Base-by-base conservation (phyloP, 257 asterid species). In the Misopates orontium region DNA sequence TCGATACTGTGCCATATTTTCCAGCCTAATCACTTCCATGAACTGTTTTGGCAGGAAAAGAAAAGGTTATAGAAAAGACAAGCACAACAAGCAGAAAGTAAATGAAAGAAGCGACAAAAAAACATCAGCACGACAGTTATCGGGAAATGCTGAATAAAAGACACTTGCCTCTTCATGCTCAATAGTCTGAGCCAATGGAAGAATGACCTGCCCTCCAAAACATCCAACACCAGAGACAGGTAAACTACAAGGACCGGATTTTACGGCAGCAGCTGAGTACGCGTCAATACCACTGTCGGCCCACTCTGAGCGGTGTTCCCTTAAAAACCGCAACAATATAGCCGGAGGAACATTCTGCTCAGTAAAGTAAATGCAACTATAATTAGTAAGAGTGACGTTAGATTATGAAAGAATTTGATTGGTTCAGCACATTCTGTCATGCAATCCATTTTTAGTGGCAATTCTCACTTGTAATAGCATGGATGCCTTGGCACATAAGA, bases 241-340 rank as follows among this genome's bases (percentile, higher is more conserved):
- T 67, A 94, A 50, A 62, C 76, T 81, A 69, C 93, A 86, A 19
- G 98, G 96, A 61, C 87, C 84, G 24, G 95, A 82, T 77, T 88
- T 90, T 60, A 88, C 87, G 49, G 99, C 94, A 80, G 91, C 86
- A 55, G 95, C 87, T 4, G 96, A 90, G 68, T 90, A 90, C 18
- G 99, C 94, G 68, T 93, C 99, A 50, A 90, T 83, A 16, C 94
- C 91, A 72, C 86, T 86, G 76, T 90, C 97, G 25, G 99, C 96
- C 99, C 98, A 94, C 71, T 94, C 99, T 15, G 98, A 90, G 28
- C 99, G 85, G 73, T 94, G 99, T 60, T 94, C 97, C 64, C 98
- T 77, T 63, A 94, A 74, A 80, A 94, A 94, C 78, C 98, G 78
- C 56, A 94, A 66, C 74, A 94, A 84, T 62, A 94, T 78, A 47